Evolutionary conservation across 1,284 basidiomycete genomes (phyloP), one percentile per base, ranked within the genome.

Genomic region (Megacollybia platyphylla): DNA sequence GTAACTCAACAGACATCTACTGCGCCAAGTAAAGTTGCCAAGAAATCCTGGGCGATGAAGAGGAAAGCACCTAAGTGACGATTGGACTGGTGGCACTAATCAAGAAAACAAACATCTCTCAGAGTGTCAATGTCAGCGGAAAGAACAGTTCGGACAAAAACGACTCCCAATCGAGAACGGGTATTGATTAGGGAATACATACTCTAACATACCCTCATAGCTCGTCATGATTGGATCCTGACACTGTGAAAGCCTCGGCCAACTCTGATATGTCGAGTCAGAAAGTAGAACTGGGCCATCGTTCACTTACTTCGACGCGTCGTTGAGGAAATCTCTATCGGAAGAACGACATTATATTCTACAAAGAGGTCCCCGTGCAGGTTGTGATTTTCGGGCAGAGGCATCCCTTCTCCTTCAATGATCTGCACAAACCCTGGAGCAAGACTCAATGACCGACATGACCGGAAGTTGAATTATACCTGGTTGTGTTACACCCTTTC

Each of bases 291-390:
- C 15, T 31, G 39, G 39, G 36, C 24, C 32, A 27, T 38, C 11
- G 20, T 40, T 28, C 20, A 60, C 76, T 65, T 59, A 92, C 89
- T 85, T 58, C 69, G 70, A 52, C 77, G 74, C 46, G 75, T 73
- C 31, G 77, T 71, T 37, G 72, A 54, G 32, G 78, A 70, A 17
- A 97, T 61, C 40, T 79, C 70, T 36, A 71, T 64, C 0, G 92
- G 93, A 43, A 97, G 61, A 17, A 96, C 79, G 40, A 97, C 87
- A 41, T 74, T 86, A 63, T 93, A 97, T 59, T 96, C 90, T 40
- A 97, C 73, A 55, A 78, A 97, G 43, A 97, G 66, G 58, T 93
- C 82, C 24, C 93, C 93, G 49, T 82, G 72, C 2, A 67, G 65
- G 7, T 70, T 63, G 28, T 65, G 62, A 26, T 49, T 49, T 47